Evolutionary conservation across 768 basidiomycete genomes (phyloP).

Genomic region (Ramaria rubella): DNA sequence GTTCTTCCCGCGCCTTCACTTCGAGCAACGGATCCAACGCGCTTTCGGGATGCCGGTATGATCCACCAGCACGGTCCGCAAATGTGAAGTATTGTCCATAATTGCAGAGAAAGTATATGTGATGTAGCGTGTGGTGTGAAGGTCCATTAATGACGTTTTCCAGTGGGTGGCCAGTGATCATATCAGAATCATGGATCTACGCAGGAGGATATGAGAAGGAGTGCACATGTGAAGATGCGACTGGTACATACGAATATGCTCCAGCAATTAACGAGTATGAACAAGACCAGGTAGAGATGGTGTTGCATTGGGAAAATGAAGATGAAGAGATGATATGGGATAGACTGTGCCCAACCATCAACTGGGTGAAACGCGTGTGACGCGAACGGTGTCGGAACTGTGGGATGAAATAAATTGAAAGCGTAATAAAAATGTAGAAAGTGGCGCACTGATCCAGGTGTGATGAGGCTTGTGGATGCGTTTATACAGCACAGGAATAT

Average conservation of each 20-base stretch:
- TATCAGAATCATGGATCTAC: constrained; percentile 98
- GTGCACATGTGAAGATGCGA: neutral
- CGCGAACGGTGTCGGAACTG: constrained; percentile 95
- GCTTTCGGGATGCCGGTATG: constrained; percentile 84
- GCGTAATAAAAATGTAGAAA: neutral
- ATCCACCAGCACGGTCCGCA: constrained; percentile 77
- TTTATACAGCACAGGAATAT: constrained; percentile 84
- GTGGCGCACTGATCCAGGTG: constrained; percentile 92
- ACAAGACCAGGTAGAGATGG: constrained; percentile 72
- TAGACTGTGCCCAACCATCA: constrained; percentile 89
- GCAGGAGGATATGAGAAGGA: neutral
- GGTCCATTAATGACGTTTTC: constrained; percentile 96
- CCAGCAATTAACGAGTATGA: constrained; percentile 93
- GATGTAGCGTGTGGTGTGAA: constrained; percentile 95
- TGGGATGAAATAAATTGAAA: neutral
- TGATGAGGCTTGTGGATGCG: constrained; percentile 95
- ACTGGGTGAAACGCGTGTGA: constrained; percentile 97
- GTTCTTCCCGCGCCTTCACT: constrained; percentile 32
- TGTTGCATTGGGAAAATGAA: constrained; percentile 90
- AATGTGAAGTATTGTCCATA: constrained; percentile 98
- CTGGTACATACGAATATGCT: constrained; percentile 64
- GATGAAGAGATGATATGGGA: constrained; percentile 92
- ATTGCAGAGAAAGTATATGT: constrained; percentile 95
- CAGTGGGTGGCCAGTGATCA: constrained; percentile 86
- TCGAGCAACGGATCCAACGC: constrained; percentile 82